These are phyloP conservation scores for Anacardium occidentale DNA, from an alignment of 345 rosid species.

Conservation along the genomic window DNA sequence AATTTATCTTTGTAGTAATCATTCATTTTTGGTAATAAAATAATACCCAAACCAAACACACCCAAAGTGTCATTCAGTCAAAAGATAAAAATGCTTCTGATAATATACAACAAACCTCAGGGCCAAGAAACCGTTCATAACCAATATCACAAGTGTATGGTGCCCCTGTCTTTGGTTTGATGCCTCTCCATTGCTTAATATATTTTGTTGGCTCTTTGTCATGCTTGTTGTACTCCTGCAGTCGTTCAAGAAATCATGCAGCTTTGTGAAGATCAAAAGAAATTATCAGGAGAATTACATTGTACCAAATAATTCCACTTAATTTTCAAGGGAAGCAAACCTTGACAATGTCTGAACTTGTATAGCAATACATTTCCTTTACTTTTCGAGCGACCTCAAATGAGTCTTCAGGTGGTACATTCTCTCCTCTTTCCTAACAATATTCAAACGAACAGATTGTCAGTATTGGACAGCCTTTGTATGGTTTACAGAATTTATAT, in stretches of 20 bases:
- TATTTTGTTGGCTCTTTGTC: conserved; percentile 92
- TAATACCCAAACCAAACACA: too few species aligned
- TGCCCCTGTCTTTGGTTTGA: conserved; percentile 95
- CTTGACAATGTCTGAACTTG: conserved; percentile 95
- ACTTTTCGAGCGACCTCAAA: conserved; percentile 93
- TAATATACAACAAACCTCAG: conserved; percentile 64
- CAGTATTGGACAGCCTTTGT: neutral
- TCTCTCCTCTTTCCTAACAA: conserved; percentile 92
- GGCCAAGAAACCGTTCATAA: conserved; percentile 95
- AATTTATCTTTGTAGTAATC: too few species aligned
- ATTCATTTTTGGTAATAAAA: too few species aligned
- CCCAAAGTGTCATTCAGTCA: neutral
- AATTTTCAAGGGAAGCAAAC: conserved; percentile 34
- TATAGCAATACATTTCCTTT: conserved; percentile 89
- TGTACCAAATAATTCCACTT: conserved; percentile 7
- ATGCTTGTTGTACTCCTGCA: conserved; percentile 93
- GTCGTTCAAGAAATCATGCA: conserved; percentile 20
- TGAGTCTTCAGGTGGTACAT: conserved; percentile 94
- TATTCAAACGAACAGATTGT: conserved; percentile 19
- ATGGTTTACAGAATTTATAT: neutral
- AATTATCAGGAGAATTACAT: neutral
- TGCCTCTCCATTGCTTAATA: conserved; percentile 89
- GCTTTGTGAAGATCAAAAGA: conserved; percentile 5
- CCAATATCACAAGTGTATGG: conserved; percentile 96
- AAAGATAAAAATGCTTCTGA: conserved; percentile 2